Conservation (phyloP, 2,329 filamentous ascomycete species). For the Dryadomyces quercus-mongolicae region DNA sequence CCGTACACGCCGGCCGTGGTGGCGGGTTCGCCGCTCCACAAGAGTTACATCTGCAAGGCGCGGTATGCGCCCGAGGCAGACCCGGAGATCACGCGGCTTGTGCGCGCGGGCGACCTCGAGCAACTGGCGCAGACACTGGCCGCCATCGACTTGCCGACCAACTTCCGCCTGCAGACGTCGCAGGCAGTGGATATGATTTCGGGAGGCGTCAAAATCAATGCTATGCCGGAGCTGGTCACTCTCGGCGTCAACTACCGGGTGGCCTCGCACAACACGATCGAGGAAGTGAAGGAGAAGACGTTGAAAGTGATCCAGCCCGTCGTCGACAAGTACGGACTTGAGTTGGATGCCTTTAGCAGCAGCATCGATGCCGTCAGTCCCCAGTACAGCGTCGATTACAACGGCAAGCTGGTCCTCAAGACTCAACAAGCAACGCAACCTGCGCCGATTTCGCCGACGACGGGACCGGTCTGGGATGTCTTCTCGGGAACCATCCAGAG, state of each 20-base stretch:
- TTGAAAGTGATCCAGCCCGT: slow-evolving; percentile 33
- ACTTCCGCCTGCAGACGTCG: slow-evolving; percentile 48
- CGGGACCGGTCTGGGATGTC: slow-evolving; percentile 15
- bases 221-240: slow-evolving; percentile 47
- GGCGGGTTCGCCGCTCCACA: slow-evolving; percentile 17
- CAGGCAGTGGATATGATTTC: slow-evolving; percentile 47
- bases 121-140: slow-evolving; percentile 34
- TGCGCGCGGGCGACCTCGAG: slow-evolving; percentile 7
- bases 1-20: slow-evolving; percentile 28
- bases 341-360: slow-evolving; percentile 35
- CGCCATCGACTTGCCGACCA: slow-evolving; percentile 19
- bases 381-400: slow-evolving; percentile 26
- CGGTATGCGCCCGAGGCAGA: slow-evolving; percentile 31
- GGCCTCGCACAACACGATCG: slow-evolving; percentile 40
- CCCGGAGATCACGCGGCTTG: slow-evolving; percentile 21
- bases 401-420: slow-evolving; percentile 25
- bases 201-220: slow-evolving; percentile 56
- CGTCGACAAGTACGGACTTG: slow-evolving; percentile 43
- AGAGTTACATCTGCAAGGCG: slow-evolving; percentile 29
- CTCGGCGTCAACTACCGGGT: slow-evolving; percentile 50
- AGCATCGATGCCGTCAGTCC: slow-evolving; percentile 11
- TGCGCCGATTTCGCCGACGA: slow-evolving; percentile 23
- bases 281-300: slow-evolving; percentile 37
- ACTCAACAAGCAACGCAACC: slow-evolving; percentile 20
- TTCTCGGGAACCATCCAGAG: slow-evolving; percentile 18